A percentile compares a stretch with the other conserved stretches of the same genome.
Conservation (phyloP, 1,284 basidiomycete species). For the Schizophyllum commune region DNA sequence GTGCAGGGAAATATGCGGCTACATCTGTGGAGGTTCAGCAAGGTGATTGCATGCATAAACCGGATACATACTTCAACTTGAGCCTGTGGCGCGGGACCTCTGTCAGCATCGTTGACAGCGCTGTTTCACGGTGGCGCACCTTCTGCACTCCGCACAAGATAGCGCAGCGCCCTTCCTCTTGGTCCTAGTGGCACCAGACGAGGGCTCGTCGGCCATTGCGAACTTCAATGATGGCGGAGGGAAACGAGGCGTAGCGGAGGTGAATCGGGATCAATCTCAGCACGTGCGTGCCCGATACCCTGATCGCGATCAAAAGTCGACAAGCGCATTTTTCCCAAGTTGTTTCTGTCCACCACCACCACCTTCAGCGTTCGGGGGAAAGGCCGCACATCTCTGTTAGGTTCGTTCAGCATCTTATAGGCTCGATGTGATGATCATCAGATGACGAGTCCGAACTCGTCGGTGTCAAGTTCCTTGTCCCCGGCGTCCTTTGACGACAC, state of each 20-base stretch:
- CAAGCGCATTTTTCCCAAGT: too few species aligned
- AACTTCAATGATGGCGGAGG: background rate
- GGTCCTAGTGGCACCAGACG: slow-evolving; percentile 34
- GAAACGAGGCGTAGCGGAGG: slow-evolving; percentile 13
- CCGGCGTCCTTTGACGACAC: slow-evolving; percentile 55
- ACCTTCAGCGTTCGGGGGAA: background rate
- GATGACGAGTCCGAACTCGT: slow-evolving; percentile 84
- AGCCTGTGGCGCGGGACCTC: slow-evolving; percentile 29
- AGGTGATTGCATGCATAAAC: slow-evolving; percentile 8
- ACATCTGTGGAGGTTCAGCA: slow-evolving; percentile 31
- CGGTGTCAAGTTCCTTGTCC: slow-evolving; percentile 53
- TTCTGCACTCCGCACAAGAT: slow-evolving; percentile 57
- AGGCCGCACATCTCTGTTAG: background rate
- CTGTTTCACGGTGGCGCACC: too few species aligned
- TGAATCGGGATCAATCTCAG: slow-evolving; percentile 1
- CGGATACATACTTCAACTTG: slow-evolving; percentile 48
- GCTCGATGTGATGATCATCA: slow-evolving; percentile 54
- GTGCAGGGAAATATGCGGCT: slow-evolving; percentile 57
- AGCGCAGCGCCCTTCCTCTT: slow-evolving; percentile 44
- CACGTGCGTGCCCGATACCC: background rate
- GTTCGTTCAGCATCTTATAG: slow-evolving; percentile 19
- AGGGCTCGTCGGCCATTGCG: slow-evolving; percentile 9
- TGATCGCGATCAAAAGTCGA: too few species aligned
- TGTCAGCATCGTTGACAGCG: slow-evolving; percentile 10
- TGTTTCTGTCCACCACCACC: slow-evolving; percentile 8